Evolutionary conservation across 73 alveolate genomes (phyloP).

Genomic region (Durusdinium trenchii): DNA sequence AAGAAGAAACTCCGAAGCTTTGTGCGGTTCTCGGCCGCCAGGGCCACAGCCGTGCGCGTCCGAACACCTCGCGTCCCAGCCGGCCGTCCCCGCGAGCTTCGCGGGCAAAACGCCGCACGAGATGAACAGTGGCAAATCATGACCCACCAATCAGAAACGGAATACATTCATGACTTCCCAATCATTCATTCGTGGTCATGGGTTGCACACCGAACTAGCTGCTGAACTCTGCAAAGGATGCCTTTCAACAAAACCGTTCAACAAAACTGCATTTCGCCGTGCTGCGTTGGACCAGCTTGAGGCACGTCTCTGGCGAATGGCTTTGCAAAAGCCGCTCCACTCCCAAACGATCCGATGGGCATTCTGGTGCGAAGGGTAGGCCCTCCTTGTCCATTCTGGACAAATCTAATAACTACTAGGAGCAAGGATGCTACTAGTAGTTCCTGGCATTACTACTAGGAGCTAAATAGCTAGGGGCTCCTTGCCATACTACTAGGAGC

Average conservation of each 20-base stretch:
- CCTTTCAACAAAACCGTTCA: neutral
- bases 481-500: too few species aligned
- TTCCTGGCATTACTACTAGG: too few species aligned
- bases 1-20: slow-evolving; percentile 34
- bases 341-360: slow-evolving; percentile 55
- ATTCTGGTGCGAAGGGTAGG: slow-evolving; percentile 80
- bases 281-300: slow-evolving; percentile 71
- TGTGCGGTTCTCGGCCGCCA: slow-evolving; percentile 70
- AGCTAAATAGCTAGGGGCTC: too few species aligned
- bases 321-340: slow-evolving; percentile 40
- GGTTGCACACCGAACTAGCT: neutral
- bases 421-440: too few species aligned
- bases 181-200: neutral
- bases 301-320: slow-evolving; percentile 10
- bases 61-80: slow-evolving; percentile 65
- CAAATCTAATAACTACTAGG: too few species aligned
- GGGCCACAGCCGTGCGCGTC: slow-evolving; percentile 57
- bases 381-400: slow-evolving; percentile 40
- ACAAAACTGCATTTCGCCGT: neutral
- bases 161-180: neutral
- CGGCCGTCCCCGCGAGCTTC: neutral
- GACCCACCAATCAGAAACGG: neutral
- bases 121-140: neutral
- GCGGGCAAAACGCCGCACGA: too few species aligned
- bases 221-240: neutral